phyloP scores from a whole-genome alignment of 1,139 yeast genomes.

The Wickerhamomyces sp. region DNA sequence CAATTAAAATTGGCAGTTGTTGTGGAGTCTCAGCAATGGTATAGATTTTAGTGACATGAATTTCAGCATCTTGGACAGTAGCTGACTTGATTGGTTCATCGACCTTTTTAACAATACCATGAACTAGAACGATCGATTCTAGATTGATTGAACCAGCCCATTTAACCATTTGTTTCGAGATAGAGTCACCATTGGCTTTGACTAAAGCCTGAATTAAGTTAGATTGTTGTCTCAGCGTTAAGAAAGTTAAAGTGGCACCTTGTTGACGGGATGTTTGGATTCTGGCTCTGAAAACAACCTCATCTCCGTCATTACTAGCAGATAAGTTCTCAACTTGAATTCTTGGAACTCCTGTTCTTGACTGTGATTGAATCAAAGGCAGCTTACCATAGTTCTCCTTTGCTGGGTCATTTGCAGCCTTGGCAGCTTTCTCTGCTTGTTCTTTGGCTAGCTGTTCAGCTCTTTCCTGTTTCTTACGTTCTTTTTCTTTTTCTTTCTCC shows the following conservation, averaged over 20 bases:
- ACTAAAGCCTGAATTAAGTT: conserved; percentile 79
- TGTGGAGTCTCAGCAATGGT: conserved; percentile 86
- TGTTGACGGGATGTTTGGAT: conserved; percentile 91
- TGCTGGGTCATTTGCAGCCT: conserved; percentile 78
- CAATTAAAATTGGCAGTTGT: conserved; percentile 88
- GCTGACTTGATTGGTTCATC: conserved; percentile 87
- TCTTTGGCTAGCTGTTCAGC: conserved; percentile 87
- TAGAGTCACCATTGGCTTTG: conserved; percentile 56
- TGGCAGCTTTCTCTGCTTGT: conserved; percentile 76
- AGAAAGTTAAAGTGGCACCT: conserved; percentile 90
- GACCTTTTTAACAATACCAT: conserved; percentile 79
- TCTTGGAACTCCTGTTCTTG: conserved; percentile 59
- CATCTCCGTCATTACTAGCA: conserved; percentile 67
- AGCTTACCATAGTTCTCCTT: conserved; percentile 84
- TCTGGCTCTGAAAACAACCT: conserved; percentile 87
- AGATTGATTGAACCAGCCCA: conserved; percentile 85
- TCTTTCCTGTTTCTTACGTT: conserved; percentile 86
- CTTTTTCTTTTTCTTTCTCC: conserved; percentile 91
- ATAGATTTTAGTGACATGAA: conserved; percentile 66
- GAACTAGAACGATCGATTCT: conserved; percentile 88
- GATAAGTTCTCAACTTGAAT: conserved; percentile 51
- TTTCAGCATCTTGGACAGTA: conserved; percentile 86
- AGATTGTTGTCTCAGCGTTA: conserved; percentile 87
- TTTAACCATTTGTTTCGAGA: conserved; percentile 94
- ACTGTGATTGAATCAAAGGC: conserved; percentile 75